These are phyloP conservation scores for Mycena latifolia DNA, from an alignment of 768 basidiomycete genomes.

Conservation along the genomic window DNA sequence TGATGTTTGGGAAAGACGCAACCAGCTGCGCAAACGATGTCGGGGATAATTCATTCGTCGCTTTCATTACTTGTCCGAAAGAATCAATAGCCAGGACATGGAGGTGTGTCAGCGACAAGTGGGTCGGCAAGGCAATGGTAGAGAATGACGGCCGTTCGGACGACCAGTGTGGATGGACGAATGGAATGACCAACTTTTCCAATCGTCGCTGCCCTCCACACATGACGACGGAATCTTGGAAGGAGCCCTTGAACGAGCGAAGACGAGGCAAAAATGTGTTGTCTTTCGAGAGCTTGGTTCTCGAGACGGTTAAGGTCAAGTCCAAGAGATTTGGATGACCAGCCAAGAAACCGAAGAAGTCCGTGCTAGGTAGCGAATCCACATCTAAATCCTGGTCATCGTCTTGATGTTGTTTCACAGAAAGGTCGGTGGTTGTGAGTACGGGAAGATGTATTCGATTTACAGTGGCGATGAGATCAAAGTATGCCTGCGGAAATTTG, in stretches of 20 bases:
- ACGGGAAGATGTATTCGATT: constrained; percentile 10
- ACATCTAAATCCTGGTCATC: too few relatives aligned
- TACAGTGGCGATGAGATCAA: background rate
- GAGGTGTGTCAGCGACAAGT: constrained; percentile 2
- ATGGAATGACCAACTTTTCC: background rate
- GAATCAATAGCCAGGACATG: too few relatives aligned
- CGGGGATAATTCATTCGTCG: background rate
- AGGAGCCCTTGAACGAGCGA: constrained; percentile 23
- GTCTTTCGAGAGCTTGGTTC: background rate
- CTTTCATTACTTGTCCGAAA: too few relatives aligned
- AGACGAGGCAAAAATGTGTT: constrained; percentile 5
- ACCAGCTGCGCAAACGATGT: background rate
- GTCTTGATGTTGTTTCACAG: background rate
- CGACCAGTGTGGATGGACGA: background rate
- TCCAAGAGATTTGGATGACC: constrained; percentile 11
- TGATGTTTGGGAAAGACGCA: constrained; percentile 1
- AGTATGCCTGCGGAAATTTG: background rate
- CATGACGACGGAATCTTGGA: constrained; percentile 1
- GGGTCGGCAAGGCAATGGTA: background rate
- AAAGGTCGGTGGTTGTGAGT: background rate
- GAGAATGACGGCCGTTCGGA: background rate
- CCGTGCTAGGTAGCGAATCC: background rate
- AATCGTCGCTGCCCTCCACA: constrained; percentile 1
- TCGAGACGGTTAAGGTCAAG: constrained; percentile 1
- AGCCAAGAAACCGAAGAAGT: constrained; percentile 9